phyloP scores from a whole-genome alignment of 495 filamentous ascomycete genomes.

The Hypoxylon lienhwacheense region DNA sequence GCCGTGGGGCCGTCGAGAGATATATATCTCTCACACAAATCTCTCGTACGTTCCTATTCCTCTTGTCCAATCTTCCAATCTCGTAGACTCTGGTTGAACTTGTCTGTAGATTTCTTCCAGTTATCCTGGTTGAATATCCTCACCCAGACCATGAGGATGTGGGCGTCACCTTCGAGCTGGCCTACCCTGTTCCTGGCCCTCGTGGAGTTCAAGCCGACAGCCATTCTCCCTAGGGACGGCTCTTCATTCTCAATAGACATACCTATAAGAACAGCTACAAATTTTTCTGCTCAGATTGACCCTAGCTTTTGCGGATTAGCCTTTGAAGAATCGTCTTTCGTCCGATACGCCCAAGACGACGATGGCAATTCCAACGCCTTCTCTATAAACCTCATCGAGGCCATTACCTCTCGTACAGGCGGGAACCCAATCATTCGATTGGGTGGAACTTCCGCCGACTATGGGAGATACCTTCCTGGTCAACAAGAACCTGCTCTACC shows the following conservation, averaged over 20 bases:
- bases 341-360: conserved; percentile 35
- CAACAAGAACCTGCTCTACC: conserved; percentile 35
- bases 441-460: conserved; percentile 36
- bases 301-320: conserved; percentile 33
- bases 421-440: conserved; percentile 36
- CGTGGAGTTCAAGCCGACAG: conserved; percentile 5
- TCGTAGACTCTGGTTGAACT: neutral
- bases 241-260: conserved; percentile 20
- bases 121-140: neutral
- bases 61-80: neutral
- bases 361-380: conserved; percentile 31
- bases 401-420: conserved; percentile 34
- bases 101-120: neutral
- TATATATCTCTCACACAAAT: conserved; percentile 8
- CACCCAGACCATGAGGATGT: conserved; percentile 2
- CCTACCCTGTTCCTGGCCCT: conserved; percentile 18
- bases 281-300: conserved; percentile 24
- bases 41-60: neutral
- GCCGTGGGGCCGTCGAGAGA: neutral
- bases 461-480: conserved; percentile 35
- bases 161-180: neutral
- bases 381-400: conserved; percentile 35
- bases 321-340: conserved; percentile 37
- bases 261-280: neutral
- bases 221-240: conserved; percentile 5